Percentiles rank a stretch among this genome's conserved stretches.
phyloP scores from a whole-genome alignment of 768 basidiomycete species.

The Leucocoprinus sp. region DNA sequence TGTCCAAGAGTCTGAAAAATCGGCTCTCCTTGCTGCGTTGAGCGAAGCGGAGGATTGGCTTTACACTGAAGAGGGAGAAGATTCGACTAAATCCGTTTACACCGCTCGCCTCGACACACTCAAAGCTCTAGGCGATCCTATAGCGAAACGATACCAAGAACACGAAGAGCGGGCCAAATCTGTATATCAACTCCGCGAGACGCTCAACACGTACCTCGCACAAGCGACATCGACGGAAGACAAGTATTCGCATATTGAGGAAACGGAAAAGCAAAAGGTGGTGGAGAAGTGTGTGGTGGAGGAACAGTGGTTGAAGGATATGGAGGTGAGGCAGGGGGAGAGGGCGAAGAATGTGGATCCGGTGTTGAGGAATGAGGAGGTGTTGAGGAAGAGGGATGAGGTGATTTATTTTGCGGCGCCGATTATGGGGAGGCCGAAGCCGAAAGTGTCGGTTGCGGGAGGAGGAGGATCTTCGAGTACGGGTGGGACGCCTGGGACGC shows the following conservation, averaged over 20 bases:
- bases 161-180: slow-evolving; percentile 70
- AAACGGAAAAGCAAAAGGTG: slow-evolving; percentile 77
- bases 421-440: slow-evolving; percentile 89
- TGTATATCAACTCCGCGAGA: slow-evolving; percentile 73
- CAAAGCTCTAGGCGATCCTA: slow-evolving; percentile 81
- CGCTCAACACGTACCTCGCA: slow-evolving; percentile 76
- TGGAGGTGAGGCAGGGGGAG: slow-evolving; percentile 81
- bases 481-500: slow-evolving; percentile 21
- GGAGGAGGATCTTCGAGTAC: too few species aligned
- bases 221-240: slow-evolving; percentile 83
- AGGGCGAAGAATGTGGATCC: slow-evolving; percentile 84
- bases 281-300: slow-evolving; percentile 86
- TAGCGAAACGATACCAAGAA: slow-evolving; percentile 78
- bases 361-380: slow-evolving; percentile 72
- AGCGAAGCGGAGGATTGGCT: slow-evolving; percentile 91
- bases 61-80: slow-evolving; percentile 95
- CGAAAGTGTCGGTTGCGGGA: slow-evolving; percentile 64
- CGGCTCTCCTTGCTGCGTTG: slow-evolving; percentile 60
- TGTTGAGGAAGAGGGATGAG: slow-evolving; percentile 89
- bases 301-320: slow-evolving; percentile 96
- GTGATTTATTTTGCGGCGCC: slow-evolving; percentile 83
- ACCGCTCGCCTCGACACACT: slow-evolving; percentile 73
- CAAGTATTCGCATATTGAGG: slow-evolving; percentile 82
- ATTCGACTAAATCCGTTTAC: slow-evolving; percentile 94
- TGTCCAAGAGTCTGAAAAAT: slow-evolving; percentile 71